These are phyloP conservation scores for Phytophthora quininea DNA, from an alignment of 352 stramenopile genomes.

Conservation along the genomic window DNA sequence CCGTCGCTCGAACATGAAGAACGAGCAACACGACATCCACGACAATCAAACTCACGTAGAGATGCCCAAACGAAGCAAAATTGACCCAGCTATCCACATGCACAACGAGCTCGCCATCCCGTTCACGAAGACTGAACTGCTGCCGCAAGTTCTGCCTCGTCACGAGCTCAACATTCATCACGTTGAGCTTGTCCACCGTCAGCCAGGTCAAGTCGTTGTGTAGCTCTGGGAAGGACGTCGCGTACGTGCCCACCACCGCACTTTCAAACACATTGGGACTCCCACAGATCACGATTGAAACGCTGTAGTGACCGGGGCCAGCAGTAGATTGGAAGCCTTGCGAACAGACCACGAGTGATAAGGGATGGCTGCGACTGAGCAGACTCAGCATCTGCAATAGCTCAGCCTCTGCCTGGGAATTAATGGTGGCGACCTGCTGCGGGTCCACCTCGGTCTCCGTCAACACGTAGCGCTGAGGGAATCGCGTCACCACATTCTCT, in stretches of 20 bases:
- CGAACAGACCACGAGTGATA: constrained; percentile 41
- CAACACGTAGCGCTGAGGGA: constrained; percentile 50
- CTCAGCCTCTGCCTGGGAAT: constrained; percentile 60
- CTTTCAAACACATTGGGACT: constrained; percentile 49
- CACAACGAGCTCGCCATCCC: constrained; percentile 24
- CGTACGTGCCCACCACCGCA: constrained; percentile 47
- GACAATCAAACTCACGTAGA: constrained; percentile 53
- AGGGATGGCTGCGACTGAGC: constrained; percentile 49
- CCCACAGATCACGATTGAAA: constrained; percentile 45
- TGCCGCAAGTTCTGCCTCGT: constrained; percentile 51
- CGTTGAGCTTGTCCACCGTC: constrained; percentile 48
- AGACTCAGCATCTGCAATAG: constrained; percentile 52
- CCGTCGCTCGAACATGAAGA: constrained; percentile 26
- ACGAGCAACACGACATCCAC: constrained; percentile 46
- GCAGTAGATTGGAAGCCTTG: constrained; percentile 51
- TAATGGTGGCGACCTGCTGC: constrained; percentile 35
- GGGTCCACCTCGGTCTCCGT: constrained; percentile 24
- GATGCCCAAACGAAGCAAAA: constrained; percentile 57
- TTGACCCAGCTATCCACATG: constrained; percentile 43
- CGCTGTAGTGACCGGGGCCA: constrained; percentile 27
- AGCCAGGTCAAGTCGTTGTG: constrained; percentile 49
- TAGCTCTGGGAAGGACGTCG: constrained; percentile 37
- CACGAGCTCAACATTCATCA: constrained; percentile 62
- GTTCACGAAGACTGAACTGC: constrained; percentile 33
- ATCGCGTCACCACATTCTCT: constrained; percentile 59